Base-by-base conservation (phyloP, 768 basidiomycete species). In the Suillus alpinus region DNA sequence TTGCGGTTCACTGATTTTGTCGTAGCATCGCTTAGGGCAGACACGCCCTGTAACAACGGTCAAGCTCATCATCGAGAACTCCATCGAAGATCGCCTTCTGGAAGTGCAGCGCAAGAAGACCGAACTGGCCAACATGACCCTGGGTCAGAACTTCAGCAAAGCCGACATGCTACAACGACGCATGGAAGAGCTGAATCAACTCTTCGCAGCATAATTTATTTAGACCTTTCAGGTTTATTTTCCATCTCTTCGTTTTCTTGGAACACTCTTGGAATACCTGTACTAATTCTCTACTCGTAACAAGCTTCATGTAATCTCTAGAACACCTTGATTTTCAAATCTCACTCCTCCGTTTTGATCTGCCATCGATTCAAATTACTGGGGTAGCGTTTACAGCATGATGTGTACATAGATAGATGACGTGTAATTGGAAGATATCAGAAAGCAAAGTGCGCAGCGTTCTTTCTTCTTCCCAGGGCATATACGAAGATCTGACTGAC, bases 71-170 rank as follows among this genome's bases (percentile, higher is more conserved):
- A 97, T 98, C 66, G 88, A 92, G 71, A 87, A 94, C 67, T 90
- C 94, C 32, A 97, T 99, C 73, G 97, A 99, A 76, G 90, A 87
- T 58, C 88, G 90, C 58, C 83, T 99, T 67, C 82, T 98, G 53
- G 90, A 94, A 75, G 94, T 98, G 7, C 96, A 99, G 77, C 83
- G 82, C 75, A 94, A 95, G 81, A 99, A 99, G 78, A 92, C 91
- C 16, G 92, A 89, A 65, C 77, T 99, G 60, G 96, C 96, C 46
- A 94, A 97, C 67, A 87, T 97, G 86, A 95, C 96, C 4, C 81
- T 97, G 47, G 93, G 91, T 43, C 86, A 92, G 65, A 89, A 84
- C 69, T 83, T 92, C 73, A 94, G 85, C 77, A 95, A 96, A 72
- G 84, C 89, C 43, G 95, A 98, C 69, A 77, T 98, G 66, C 76